A percentile compares a stretch with the other conserved stretches of the same genome.
Conservation (phyloP, 108 stramenopile genomes). For the Fistulifera pelliculosa region DNA sequence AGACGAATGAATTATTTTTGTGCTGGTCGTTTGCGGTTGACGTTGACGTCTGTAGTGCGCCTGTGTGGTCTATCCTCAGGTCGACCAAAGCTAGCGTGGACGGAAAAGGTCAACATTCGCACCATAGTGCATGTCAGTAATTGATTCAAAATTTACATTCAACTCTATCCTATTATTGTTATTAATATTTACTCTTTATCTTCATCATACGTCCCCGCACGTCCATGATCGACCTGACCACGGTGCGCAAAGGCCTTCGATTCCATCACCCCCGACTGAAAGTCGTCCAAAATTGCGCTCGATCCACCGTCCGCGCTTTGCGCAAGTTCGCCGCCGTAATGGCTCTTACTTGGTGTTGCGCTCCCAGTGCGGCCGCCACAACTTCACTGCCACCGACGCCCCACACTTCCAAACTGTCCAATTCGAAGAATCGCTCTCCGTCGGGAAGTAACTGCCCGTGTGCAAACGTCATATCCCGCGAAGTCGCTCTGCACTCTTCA, state of each 20-base stretch:
- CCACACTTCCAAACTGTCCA: constrained; percentile 70
- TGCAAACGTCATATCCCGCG: constrained; percentile 60
- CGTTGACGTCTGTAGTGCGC: too few relatives aligned
- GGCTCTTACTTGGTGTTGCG: constrained; percentile 37
- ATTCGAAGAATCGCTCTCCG: constrained; percentile 27
- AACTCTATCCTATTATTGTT: too few relatives aligned
- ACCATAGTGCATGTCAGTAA: too few relatives aligned
- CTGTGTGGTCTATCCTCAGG: too few relatives aligned
- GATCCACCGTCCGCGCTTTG: constrained; percentile 67
- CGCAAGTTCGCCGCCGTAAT: constrained; percentile 43
- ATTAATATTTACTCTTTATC: constrained; percentile 3
- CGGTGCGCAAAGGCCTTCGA: constrained; percentile 67
- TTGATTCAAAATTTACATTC: too few relatives aligned
- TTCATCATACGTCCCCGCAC: constrained; percentile 27
- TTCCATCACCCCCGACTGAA: constrained; percentile 63
- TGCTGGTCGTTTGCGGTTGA: too few relatives aligned
- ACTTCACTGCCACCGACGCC: constrained; percentile 66
- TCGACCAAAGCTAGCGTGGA: too few relatives aligned
- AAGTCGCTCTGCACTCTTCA: constrained; percentile 48
- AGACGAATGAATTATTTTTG: too few relatives aligned
- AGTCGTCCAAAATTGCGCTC: constrained; percentile 75
- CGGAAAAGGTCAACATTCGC: too few relatives aligned
- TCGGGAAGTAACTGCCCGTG: constrained; percentile 44
- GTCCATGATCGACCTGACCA: constrained; percentile 40
- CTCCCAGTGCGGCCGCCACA: constrained; percentile 47